Base-by-base conservation (phyloP, 257 asterid genomes). In the Ilex asprella region DNA sequence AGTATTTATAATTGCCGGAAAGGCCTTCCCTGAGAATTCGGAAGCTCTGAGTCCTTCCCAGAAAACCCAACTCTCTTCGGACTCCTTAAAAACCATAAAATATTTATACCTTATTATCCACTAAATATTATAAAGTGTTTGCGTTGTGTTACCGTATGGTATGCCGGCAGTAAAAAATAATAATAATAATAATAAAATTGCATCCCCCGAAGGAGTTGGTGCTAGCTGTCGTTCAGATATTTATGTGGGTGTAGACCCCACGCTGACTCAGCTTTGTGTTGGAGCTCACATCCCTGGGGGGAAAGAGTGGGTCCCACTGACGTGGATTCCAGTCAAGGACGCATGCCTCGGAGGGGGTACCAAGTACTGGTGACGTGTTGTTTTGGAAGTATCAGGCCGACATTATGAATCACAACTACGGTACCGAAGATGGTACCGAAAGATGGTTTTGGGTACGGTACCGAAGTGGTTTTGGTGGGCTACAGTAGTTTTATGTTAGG, bases 11-110 rank as follows among this genome's bases (percentile, higher is more conserved):
- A 43, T 43, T 15, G 86, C 93, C 90, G 89, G 93, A 74, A 68
- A 76, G 96, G 81, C 97, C 97, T 90, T 83, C 79, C 81, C 95
- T 83, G 95, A 81, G 82, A 87, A 71, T 85, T 87, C 84, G 77
- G 70, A 71, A 16, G 64, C 65, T 67, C 50, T 49, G 55, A 79
- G 96, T 74, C 95, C 96, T 91, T 87, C 76, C 64, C 80, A 69
- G 89, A 74, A 83, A 87, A 69, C 77, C 67, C 70, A 46, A 59
- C 31, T 16, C 58, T 31, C 16, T 30, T 16, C 61, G 50, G 10
- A 54, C 30, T 64, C 13, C 8, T 5, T 35, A 13, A 14, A 30
- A 4, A n/a, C 2, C 16, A 2, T 15, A 44, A 30, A 60, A 56
- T 66, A 64, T 61, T 49, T 11, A 49, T 49, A 49, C 16, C 16